phyloP scores from a whole-genome alignment of 2,329 filamentous ascomycete genomes.

The Aspergillus melleus region DNA sequence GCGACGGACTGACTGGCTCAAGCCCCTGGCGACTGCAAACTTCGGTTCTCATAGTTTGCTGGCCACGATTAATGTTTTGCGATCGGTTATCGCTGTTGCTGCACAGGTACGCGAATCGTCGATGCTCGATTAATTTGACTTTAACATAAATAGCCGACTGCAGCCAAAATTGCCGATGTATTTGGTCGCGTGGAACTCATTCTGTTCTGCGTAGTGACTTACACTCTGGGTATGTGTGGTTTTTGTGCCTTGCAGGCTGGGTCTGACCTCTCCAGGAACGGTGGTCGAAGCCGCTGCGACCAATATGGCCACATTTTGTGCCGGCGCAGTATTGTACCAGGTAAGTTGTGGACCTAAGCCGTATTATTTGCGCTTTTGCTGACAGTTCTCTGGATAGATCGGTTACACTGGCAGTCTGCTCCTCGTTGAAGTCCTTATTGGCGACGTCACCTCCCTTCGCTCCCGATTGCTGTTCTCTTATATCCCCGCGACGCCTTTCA shows the following conservation, averaged over 20 bases:
- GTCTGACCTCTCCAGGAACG: constrained; percentile 40
- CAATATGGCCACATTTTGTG: constrained; percentile 54
- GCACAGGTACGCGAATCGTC: constrained; percentile 41
- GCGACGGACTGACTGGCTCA: constrained; percentile 9
- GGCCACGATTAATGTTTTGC: constrained; percentile 59
- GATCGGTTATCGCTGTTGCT: constrained; percentile 61
- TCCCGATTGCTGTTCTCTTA: constrained; percentile 66
- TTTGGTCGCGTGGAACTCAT: constrained; percentile 64
- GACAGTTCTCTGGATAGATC: constrained; percentile 35
- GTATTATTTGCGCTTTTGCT: neutral
- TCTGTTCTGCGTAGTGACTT: constrained; percentile 56
- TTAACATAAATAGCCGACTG: constrained; percentile 49
- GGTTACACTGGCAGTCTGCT: constrained; percentile 64
- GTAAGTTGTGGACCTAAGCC: constrained; percentile 14
- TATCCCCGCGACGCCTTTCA: constrained; percentile 59
- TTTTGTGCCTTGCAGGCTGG: neutral
- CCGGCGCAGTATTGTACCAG: constrained; percentile 61
- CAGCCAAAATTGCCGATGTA: constrained; percentile 63
- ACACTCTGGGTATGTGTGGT: constrained; percentile 46
- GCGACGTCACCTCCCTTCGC: constrained; percentile 63
- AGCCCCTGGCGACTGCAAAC: constrained; percentile 54
- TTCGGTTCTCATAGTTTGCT: constrained; percentile 57
- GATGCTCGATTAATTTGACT: neutral
- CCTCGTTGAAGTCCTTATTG: constrained; percentile 64
- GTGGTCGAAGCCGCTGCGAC: constrained; percentile 56